phyloP scores from a whole-genome alignment of 2,329 filamentous ascomycete genomes.

The Venturia nashicola region DNA sequence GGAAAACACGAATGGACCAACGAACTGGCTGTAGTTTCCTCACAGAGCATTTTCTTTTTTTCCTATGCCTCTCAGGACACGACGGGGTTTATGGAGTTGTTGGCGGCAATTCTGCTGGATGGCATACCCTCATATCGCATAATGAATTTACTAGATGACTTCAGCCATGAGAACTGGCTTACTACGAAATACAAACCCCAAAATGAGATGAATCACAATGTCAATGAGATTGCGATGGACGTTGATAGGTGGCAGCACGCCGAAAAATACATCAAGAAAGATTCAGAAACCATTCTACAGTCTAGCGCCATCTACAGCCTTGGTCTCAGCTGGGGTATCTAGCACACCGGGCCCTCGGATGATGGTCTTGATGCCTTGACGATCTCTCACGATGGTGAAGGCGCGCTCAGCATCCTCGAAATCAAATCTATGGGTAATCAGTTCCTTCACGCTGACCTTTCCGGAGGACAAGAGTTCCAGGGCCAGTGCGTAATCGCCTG shows the following conservation, averaged over 20 bases:
- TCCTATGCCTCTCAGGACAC: too few relatives aligned
- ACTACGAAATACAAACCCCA: too few relatives aligned
- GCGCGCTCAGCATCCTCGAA: constrained; percentile 37
- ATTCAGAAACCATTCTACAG: neutral
- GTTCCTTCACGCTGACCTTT: constrained; percentile 29
- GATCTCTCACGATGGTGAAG: constrained; percentile 31
- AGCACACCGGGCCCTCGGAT: neutral
- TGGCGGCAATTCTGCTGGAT: too few relatives aligned
- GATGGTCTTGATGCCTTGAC: constrained; percentile 1
- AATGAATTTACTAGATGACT: too few relatives aligned
- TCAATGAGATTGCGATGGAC: too few relatives aligned
- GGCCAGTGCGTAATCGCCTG: constrained; percentile 38
- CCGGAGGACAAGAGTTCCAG: constrained; percentile 38
- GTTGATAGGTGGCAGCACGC: neutral
- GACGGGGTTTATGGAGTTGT: too few relatives aligned
- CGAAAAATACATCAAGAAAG: neutral
- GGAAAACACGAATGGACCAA: neutral
- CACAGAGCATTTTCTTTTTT: neutral
- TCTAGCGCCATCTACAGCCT: neutral
- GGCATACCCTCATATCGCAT: too few relatives aligned
- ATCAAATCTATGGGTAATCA: constrained; percentile 28
- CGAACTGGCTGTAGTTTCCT: neutral
- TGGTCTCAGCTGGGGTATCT: neutral
- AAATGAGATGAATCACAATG: too few relatives aligned
- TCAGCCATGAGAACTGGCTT: too few relatives aligned